phyloP scores from a whole-genome alignment of 768 basidiomycete genomes.

The Pleurotus citrinopileatus region DNA sequence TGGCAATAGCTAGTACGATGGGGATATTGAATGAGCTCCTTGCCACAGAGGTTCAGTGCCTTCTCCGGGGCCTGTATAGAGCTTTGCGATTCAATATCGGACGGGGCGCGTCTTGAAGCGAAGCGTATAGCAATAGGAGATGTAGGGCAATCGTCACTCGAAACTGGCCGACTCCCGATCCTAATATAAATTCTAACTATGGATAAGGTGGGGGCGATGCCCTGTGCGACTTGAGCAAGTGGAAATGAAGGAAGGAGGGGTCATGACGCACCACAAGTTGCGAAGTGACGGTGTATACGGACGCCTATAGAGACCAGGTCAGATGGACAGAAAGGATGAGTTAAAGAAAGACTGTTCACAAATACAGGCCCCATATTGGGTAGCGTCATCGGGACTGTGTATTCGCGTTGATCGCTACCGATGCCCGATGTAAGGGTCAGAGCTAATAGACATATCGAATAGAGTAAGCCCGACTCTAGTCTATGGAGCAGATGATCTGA shows the following conservation, averaged over 20 bases:
- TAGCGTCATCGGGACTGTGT: not conserved
- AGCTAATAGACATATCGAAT: not conserved
- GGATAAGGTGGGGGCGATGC: not conserved
- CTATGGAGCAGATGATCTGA: not conserved
- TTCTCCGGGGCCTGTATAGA: too few relatives aligned
- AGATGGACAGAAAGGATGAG: not conserved
- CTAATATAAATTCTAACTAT: not conserved
- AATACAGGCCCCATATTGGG: not conserved
- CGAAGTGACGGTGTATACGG: not conserved
- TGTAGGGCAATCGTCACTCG: too few relatives aligned
- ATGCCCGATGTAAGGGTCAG: not conserved
- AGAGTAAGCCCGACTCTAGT: not conserved
- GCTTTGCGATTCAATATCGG: too few relatives aligned
- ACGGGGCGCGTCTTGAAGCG: too few relatives aligned
- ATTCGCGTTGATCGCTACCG: not conserved
- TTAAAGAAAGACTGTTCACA: not conserved
- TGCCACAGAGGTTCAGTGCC: too few relatives aligned
- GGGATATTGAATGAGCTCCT: too few relatives aligned
- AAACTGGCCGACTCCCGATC: too few relatives aligned
- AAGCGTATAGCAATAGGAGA: too few relatives aligned
- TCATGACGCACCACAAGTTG: not conserved
- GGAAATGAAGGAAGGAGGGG: not conserved
- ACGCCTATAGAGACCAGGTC: not conserved
- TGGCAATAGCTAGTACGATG: too few relatives aligned
- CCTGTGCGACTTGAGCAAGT: not conserved